Conservation (phyloP, 495 filamentous ascomycete species). For the Emericellopsis terricola region DNA sequence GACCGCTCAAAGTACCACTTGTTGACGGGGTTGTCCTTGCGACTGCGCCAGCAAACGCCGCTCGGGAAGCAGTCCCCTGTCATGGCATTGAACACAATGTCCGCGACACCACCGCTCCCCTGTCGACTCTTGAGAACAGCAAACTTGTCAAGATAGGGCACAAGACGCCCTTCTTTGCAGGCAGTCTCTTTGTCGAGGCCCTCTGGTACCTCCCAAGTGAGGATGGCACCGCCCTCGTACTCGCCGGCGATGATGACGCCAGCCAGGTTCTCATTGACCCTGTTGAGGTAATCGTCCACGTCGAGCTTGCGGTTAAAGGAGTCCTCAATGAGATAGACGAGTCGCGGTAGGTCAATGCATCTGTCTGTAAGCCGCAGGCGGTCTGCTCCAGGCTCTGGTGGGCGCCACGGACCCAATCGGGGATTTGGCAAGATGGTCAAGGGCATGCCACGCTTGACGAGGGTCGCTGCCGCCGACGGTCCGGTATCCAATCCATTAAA, state of each 20-base stretch:
- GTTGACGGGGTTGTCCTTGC: constrained; percentile 70
- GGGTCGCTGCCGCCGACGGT: constrained; percentile 32
- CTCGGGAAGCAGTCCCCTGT: constrained; percentile 68
- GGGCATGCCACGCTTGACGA: constrained; percentile 82
- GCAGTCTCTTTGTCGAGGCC: constrained; percentile 33
- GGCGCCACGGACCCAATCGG: constrained; percentile 40
- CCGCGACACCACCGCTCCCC: constrained; percentile 81
- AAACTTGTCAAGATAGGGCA: constrained; percentile 97
- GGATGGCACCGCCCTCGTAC: constrained; percentile 86
- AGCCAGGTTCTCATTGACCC: constrained; percentile 61
- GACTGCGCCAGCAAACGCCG: constrained; percentile 66
- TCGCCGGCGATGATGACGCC: constrained; percentile 89
- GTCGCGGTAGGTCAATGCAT: constrained; percentile 60
- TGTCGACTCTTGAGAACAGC: constrained; percentile 79
- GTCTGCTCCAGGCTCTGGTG: constrained; percentile 32
- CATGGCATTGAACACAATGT: constrained; percentile 93
- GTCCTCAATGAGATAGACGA: constrained; percentile 82
- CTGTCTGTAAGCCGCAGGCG: constrained; percentile 54
- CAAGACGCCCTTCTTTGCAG: constrained; percentile 35
- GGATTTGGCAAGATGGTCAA: constrained; percentile 67
- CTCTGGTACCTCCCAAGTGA: constrained; percentile 83
- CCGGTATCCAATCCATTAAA: neutral
- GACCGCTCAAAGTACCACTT: constrained; percentile 94
- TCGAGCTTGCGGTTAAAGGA: constrained; percentile 81
- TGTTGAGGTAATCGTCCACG: constrained; percentile 57